Base-by-base conservation (phyloP, 1,139 yeast species). In the Trichomonascaceae sp. region DNA sequence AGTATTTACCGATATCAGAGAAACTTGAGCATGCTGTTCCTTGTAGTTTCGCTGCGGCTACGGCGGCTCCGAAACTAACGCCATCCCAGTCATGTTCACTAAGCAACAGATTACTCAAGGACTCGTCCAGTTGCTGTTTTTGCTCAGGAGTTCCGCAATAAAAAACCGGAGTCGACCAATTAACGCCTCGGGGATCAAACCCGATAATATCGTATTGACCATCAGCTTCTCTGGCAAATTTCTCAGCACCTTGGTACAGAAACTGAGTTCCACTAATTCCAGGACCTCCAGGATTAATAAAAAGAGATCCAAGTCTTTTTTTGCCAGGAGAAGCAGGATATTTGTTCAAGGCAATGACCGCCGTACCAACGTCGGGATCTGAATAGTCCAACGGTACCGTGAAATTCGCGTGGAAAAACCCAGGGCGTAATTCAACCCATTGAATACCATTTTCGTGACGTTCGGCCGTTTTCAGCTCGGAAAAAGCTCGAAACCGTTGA, bases 211-310 rank as follows among this genome's bases (percentile, higher is more conserved):
- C 60, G 43, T 57, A 58, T 13, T 50, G 45, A 19, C 58, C 60
- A 13, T 56, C 60, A 2, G 50, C 50, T 17, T 48, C 32, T 10
- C 47, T 53, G 18, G 52, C 46, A 24, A 58, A 47, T 8, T 32
- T 17, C 43, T 32, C 19, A 8, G 57, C 60, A 24, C 20, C 41
- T 8, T 50, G 41, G 39, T 55, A 57, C 44, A 49, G 41, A 15
- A 50, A 41, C 9, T 32, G 27, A 13, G 60, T 58, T 15, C 60
- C 60, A 43, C 60, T 57, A 9, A 53, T 58, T 30, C 60, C 60
- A 43, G 60, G 60, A 10, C 58, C 57, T 13, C 60, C 60, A 6
- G 60, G 58, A 43, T 53, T 57, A 46, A 58, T 49, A 10, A 58
- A 48, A 22, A 58, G 39, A 9, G 58, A 46, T n/a, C 60, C 60